Percentiles rank a stretch among this genome's conserved stretches.
These are phyloP conservation scores for Coccomyxa sp. DNA, from an alignment of 139 green algal genomes.

Conservation along the genomic window DNA sequence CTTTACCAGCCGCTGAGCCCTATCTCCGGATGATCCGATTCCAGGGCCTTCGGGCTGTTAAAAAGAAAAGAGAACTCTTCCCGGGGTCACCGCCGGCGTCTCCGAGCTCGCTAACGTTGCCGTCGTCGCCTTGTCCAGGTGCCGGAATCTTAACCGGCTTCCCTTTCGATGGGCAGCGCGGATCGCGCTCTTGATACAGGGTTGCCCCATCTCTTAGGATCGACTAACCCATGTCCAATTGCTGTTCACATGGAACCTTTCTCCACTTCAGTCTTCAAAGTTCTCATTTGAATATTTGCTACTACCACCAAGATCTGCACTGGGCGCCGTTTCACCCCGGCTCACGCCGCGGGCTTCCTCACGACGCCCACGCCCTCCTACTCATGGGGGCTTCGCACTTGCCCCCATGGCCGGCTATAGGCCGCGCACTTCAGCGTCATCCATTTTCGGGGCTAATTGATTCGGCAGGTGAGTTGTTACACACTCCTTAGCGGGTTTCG, in stretches of 20 bases:
- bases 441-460: conserved; percentile 96
- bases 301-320: conserved; percentile 94
- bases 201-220: conserved; percentile 88
- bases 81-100: conserved; percentile 64
- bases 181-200: conserved; percentile 79
- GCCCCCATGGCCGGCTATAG: conserved; percentile 82
- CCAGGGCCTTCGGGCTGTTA: conserved; percentile 82
- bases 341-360: conserved; percentile 76
- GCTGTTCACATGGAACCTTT: conserved; percentile 95
- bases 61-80: conserved; percentile 97
- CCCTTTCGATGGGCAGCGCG: conserved; percentile 80
- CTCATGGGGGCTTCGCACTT: conserved; percentile 83
- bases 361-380: conserved; percentile 87
- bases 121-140: conserved; percentile 65
- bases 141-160: conserved; percentile 93
- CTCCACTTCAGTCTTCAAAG: conserved; percentile 90
- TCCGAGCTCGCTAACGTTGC: too few species aligned
- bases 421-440: conserved; percentile 89
- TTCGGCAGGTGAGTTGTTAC: conserved; percentile 98
- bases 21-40: conserved; percentile 89
- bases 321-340: conserved; percentile 77
- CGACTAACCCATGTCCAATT: conserved; percentile 94
- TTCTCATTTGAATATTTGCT: conserved; percentile 95
- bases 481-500: conserved; percentile 97
- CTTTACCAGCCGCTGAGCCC: conserved; percentile 81